Conservation (phyloP, 2,329 filamentous ascomycete genomes). For the Talaromyces rugulosus region DNA sequence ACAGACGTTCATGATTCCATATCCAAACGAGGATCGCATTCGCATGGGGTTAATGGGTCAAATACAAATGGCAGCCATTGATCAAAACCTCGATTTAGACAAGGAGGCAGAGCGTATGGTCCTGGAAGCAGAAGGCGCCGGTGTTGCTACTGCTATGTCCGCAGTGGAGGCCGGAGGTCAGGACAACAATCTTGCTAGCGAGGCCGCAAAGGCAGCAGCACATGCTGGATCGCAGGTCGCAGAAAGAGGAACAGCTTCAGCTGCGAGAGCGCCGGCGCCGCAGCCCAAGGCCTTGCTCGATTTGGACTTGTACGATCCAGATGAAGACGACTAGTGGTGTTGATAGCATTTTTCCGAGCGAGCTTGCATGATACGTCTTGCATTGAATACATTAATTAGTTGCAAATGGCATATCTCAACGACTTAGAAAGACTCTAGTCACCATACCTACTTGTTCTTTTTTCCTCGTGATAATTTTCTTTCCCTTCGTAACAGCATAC, state of each 20-base stretch:
- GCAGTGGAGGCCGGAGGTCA: slow-evolving; percentile 33
- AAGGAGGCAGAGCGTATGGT: slow-evolving; percentile 40
- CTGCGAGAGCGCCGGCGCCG: slow-evolving; percentile 22
- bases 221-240: slow-evolving; percentile 24
- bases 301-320: slow-evolving; percentile 43
- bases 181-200: slow-evolving; percentile 28
- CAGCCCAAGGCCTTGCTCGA: slow-evolving; percentile 38
- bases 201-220: slow-evolving; percentile 31
- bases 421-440: no score
- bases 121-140: slow-evolving; percentile 54
- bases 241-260: slow-evolving; percentile 15
- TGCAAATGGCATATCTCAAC: no score
- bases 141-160: slow-evolving; percentile 44
- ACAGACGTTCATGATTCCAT: slow-evolving; percentile 39
- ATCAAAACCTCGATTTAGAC: slow-evolving; percentile 59
- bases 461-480: neutral
- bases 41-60: slow-evolving; percentile 44
- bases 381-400: no score
- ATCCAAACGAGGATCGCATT: slow-evolving; percentile 42
- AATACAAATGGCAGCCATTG: slow-evolving; percentile 37
- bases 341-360: no score
- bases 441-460: no score
- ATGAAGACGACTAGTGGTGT: slow-evolving; percentile 37
- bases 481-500: neutral
- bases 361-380: no score